Base-by-base conservation (phyloP, 257 asterid genomes). In the Solanum bulbocastanum region DNA sequence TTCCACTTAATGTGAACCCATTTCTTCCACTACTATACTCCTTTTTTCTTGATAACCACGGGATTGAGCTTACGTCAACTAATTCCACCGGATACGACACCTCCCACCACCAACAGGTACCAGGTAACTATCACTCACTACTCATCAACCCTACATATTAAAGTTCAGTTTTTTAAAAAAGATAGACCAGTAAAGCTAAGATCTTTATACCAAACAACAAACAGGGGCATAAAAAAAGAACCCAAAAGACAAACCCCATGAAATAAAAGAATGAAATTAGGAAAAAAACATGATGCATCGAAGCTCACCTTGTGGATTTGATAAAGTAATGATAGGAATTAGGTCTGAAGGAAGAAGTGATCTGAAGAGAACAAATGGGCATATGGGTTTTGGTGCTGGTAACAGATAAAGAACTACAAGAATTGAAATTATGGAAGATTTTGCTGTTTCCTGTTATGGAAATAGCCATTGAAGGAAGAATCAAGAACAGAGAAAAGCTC, bases 251-350 rank as follows among this genome's bases (percentile, higher is more conserved):
- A 68, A 66, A 20, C 40, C 79, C 58, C n/a, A 83, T 86, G 87
- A 68, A 14, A 23, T 20, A 52, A 86, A 20, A 83, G 23, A 62
- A 23, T 40, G 74, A 78, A 32, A 88, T 18, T 49, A 7, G 39
- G 33, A 83, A 87, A 22, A 74, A 83, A 68, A 40, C 11, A 74
- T 68, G 76, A 85, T 18, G 42, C 13, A 49, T 44, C 56, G 84
- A 76, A 68, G 25, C 82, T 81, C 44, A 95, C 94, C 95, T 92
- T 74, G 91, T 86, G 30, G 79, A 79, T 23, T 89, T 37, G 82
- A 83, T 87, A 46, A 75, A 85, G 71, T 83, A 75, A 46, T 58
- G 75, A 71, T 40, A 68, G 52, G 90, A 72, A 88, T 88, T 91
- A 42, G 91, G 90, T 74, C 33, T 90, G 69, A 44, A 84, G 23